Base-by-base conservation (phyloP, 768 basidiomycete species). In the Psilocybe subaeruginosa region DNA sequence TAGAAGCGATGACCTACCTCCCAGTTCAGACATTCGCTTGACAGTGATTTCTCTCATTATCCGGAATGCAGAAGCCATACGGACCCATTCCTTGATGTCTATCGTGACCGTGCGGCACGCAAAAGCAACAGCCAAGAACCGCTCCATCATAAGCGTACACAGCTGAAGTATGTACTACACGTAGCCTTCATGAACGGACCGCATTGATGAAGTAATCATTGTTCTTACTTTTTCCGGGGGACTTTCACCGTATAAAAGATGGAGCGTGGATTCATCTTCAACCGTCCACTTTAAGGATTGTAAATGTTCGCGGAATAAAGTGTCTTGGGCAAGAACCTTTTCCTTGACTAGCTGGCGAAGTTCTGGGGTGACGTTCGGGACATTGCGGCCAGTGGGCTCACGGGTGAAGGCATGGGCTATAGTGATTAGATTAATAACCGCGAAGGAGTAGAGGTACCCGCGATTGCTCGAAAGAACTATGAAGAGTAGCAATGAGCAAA, bases 381-480 rank as follows among this genome's bases (percentile, higher is more conserved):
- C 17, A 8, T 48, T 35, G 29, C 52, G 49, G 23, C 39, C 39
- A 1, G 17, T 17, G 4, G 54, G 52, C 30, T 57, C 53, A 16
- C 48, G 35, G 3, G 35, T 51, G 29, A 63, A 56, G 3, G 37
- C 58, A 31, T 59, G 54, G 37, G n/a, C 50, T 23, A 30, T 50
- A 23, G 23, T 17, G 35, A 31, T 49, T 8, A 46, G 29, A 31
- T 27, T 50, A 14, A 33, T 47, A 3, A 45, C 23, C 23, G 39
- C 23, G 31, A 47, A 41, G 9, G 19, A 30, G 16, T 9, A 55
- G 41, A 50, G 23, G 23, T 61, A 41, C 4, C 39, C 12, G 31
- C 52, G 31, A 23, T 62, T 62, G 4, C 30, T 47, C 12, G 58
- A 48, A 23, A 65, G 39, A 17, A 62, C 64, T 62, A 8, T 4